Base-by-base conservation (phyloP, 2,329 filamentous ascomycete genomes). In the Ophiocordyceps sinensis region DNA sequence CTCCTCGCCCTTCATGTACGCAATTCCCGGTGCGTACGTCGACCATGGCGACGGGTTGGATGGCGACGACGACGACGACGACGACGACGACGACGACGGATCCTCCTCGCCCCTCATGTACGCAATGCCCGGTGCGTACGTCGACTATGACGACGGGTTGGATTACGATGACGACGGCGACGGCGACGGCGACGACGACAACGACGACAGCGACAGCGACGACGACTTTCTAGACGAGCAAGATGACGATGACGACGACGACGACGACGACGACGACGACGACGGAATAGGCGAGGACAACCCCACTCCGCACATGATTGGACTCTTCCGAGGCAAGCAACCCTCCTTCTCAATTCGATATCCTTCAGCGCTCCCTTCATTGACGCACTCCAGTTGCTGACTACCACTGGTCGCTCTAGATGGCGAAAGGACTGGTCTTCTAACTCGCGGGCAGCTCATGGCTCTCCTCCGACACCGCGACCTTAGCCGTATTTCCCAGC, bases 401-500 rank as follows among this genome's bases (percentile, higher is more conserved):
- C 37, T 32, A 3, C 15, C 14, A n/a, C 17, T 19, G 19, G 14
- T 43, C 3, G 13, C 35, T 40, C 26, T 30, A 57, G 52, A 48
- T 19, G 51, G 52, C 14, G 49, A 50, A 21, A 48, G 49, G 30
- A 48, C 51, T 31, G 53, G 57, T 8, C 43, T 59, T 5, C 50
- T 66, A 34, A 62, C 57, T 0, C 49, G 50, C 38, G 52, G 51
- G 21, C 64, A 69, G 41, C 49, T 71, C 1, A 41, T 67, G 36
- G 57, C 62, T 37, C 52, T 65, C 26, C 54, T 71, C 28, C 60
- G 57, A 17, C 58, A 61, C 41, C 58, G 55, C 5, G 57, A 66
- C 21, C 49, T 66, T 3, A 56, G 57, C 15, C 56, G n/a, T n/a
- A n/a, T n/a, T 34, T 58, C 67, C 29, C 62, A 70, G 37, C 66